A percentile compares a stretch with the other conserved stretches of the same genome.
Conservation (phyloP, 257 asterid species). For the Solanum piurae region DNA sequence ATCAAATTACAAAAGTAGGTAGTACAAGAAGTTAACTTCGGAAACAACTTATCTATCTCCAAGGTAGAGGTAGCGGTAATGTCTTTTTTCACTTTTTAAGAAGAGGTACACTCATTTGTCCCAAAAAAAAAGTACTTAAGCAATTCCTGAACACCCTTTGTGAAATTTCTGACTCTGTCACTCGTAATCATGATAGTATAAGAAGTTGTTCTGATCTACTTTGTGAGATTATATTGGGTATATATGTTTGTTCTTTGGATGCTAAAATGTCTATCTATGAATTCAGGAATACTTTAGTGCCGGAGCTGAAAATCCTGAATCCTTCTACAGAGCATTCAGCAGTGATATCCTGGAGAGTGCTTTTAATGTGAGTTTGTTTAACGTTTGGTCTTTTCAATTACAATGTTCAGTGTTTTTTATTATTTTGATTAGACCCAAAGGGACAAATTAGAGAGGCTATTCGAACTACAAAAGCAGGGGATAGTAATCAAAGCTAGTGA, state of each 20-base stretch:
- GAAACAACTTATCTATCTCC: too few relatives aligned
- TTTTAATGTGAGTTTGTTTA: slow-evolving; percentile 19
- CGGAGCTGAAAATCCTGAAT: slow-evolving; percentile 27
- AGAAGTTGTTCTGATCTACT: background rate
- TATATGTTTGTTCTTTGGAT: background rate
- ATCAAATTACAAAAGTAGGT: too few relatives aligned
- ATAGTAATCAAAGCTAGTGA: slow-evolving; percentile 20
- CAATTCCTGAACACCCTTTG: too few relatives aligned
- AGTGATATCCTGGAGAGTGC: slow-evolving; percentile 36
- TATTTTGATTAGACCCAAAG: slow-evolving; percentile 14
- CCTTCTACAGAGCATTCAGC: slow-evolving; percentile 35
- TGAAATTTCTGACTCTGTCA: too few relatives aligned
- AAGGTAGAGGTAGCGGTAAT: too few relatives aligned
- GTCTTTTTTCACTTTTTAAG: too few relatives aligned
- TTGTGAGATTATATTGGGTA: background rate
- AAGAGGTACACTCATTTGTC: too few relatives aligned
- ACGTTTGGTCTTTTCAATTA: background rate
- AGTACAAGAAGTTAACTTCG: too few relatives aligned
- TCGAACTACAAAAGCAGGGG: slow-evolving; percentile 24
- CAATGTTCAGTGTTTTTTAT: background rate
- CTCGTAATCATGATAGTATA: too few relatives aligned
- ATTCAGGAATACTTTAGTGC: slow-evolving; percentile 33
- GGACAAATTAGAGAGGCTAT: slow-evolving; percentile 12
- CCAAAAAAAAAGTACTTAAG: too few relatives aligned
- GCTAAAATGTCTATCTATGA: background rate